Conservation (phyloP, 2,329 filamentous ascomycete species). For the Fusarium annulatum region DNA sequence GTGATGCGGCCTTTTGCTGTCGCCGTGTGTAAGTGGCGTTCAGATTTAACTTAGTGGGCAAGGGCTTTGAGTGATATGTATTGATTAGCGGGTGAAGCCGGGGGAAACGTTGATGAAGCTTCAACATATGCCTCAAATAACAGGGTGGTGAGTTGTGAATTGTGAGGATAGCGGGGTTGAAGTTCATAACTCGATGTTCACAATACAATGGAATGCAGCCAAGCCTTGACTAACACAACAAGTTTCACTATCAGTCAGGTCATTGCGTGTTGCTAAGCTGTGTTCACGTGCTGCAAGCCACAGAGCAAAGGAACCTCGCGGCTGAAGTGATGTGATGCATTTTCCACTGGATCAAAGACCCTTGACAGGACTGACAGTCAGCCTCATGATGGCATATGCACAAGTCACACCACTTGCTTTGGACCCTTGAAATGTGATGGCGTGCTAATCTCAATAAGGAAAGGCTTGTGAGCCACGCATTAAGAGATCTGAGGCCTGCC, state of each 20-base stretch:
- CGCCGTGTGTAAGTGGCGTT: background rate
- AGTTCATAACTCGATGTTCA: background rate
- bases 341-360: constrained; percentile 12
- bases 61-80: constrained; percentile 5
- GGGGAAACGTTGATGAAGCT: constrained; percentile 4
- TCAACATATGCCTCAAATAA: constrained; percentile 16
- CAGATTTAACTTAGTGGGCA: constrained; percentile 13
- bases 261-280: background rate
- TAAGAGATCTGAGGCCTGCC: constrained; percentile 41
- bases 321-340: constrained; percentile 2
- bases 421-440: constrained; percentile 28
- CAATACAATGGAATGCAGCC: background rate
- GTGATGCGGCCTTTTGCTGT: constrained; percentile 8
- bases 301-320: background rate
- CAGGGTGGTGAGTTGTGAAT: background rate
- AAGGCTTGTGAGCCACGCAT: constrained; percentile 39
- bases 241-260: constrained; percentile 1
- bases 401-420: constrained; percentile 41
- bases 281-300: background rate
- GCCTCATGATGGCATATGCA: constrained; percentile 43
- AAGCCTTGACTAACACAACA: background rate
- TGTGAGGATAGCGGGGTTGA: background rate
- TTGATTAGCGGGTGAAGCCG: constrained; percentile 8
- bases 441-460: constrained; percentile 39
- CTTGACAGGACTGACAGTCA: constrained; percentile 32